Percentiles rank a stretch among this genome's conserved stretches.
phyloP scores from a whole-genome alignment of 1,139 yeast genomes.

The Pichia terricola region DNA sequence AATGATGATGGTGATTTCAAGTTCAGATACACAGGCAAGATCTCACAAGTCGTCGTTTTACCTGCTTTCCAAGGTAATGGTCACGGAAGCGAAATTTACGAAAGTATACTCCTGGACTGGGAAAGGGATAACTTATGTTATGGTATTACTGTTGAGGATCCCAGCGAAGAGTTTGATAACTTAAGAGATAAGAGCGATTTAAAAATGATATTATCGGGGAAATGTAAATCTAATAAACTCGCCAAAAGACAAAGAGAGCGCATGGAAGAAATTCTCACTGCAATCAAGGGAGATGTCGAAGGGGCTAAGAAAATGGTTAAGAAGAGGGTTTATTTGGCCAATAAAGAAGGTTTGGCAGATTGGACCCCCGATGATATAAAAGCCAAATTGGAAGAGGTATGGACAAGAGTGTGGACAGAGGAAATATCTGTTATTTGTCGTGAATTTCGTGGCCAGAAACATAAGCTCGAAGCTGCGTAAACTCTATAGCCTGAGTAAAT shows the following conservation, averaged over 20 bases:
- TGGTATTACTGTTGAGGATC: constrained; percentile 90
- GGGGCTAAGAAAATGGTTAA: constrained; percentile 56
- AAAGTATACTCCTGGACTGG: constrained; percentile 47
- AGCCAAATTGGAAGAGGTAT: constrained; percentile 72
- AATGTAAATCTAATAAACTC: constrained; percentile 37
- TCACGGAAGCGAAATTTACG: constrained; percentile 63
- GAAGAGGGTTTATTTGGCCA: constrained; percentile 62
- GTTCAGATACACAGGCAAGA: constrained; percentile 52
- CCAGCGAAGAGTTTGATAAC: constrained; percentile 88
- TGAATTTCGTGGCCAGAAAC: neutral
- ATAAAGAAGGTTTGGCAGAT: constrained; percentile 64
- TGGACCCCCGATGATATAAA: constrained; percentile 52
- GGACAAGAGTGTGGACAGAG: constrained; percentile 34
- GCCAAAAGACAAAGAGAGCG: constrained; percentile 74
- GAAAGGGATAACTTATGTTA: constrained; percentile 39
- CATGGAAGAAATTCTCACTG: constrained; percentile 54
- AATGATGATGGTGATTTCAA: constrained; percentile 40
- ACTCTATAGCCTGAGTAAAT: too few species aligned
- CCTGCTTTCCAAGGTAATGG: constrained; percentile 72
- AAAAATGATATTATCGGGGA: constrained; percentile 18
- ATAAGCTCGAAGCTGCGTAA: neutral
- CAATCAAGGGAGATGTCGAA: constrained; percentile 15
- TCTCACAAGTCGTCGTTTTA: constrained; percentile 77
- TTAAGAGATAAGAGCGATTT: constrained; percentile 79
- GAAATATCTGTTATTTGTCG: neutral